Evolutionary conservation across 257 asterid genomes (phyloP).

Genomic region (Rhazya stricta): DNA sequence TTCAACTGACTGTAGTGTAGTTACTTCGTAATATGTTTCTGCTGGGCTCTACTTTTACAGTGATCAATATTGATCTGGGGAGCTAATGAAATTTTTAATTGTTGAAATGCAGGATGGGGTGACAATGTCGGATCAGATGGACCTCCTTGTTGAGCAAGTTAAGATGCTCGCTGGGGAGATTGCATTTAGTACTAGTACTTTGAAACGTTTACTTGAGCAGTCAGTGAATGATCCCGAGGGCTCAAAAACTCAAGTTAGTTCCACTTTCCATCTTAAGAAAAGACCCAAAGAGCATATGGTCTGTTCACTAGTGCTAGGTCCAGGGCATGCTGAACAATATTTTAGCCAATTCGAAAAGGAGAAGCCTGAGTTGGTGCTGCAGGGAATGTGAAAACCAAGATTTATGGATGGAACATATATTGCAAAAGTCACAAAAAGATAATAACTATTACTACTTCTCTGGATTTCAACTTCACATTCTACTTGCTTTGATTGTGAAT

Average conservation of each 20-base stretch:
- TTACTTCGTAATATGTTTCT: background rate
- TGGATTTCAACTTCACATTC: background rate
- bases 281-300: background rate
- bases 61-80: background rate
- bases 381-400: background rate
- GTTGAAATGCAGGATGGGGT: constrained; percentile 56
- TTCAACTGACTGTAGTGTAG: background rate
- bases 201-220: constrained; percentile 84
- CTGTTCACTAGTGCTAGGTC: background rate
- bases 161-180: constrained; percentile 99
- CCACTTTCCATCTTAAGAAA: constrained; percentile 7
- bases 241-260: constrained; percentile 62
- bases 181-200: constrained; percentile 86
- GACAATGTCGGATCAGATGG: constrained; percentile 79
- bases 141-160: constrained; percentile 92
- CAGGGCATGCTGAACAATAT: background rate
- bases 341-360: background rate
- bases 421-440: background rate
- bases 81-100: constrained; percentile 12
- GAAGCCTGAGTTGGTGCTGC: background rate
- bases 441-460: no score
- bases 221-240: constrained; percentile 75
- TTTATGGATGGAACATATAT: background rate
- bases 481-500: background rate
- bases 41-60: background rate